Evolutionary conservation across 2,329 filamentous ascomycete species (phyloP).

Genomic region (Phaeosphaeria sp.): DNA sequence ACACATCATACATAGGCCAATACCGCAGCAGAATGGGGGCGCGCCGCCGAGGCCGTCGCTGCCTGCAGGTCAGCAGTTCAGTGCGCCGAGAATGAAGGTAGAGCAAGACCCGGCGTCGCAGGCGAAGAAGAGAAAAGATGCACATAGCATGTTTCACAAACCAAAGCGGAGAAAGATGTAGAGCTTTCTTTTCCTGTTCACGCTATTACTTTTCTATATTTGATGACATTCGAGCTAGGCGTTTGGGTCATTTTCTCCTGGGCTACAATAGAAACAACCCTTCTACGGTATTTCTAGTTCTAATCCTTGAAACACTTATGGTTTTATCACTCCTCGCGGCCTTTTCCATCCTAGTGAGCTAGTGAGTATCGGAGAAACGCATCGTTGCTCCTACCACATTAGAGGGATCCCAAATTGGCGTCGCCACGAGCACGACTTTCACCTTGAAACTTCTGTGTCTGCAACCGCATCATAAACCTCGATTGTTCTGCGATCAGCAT

Average conservation of each 20-base stretch:
- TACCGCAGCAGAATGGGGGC: slow-evolving; percentile 17
- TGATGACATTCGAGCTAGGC: no score
- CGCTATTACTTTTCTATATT: background rate
- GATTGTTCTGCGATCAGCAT: background rate
- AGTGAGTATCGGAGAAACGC: no score
- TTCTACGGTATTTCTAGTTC: no score
- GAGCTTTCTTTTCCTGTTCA: background rate
- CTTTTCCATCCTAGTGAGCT: no score
- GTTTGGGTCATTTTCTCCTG: no score
- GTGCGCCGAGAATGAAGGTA: slow-evolving; percentile 30
- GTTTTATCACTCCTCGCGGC: no score
- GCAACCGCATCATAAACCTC: background rate
- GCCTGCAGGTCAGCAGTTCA: slow-evolving; percentile 38
- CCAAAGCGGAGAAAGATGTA: slow-evolving; percentile 14
- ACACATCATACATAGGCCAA: slow-evolving; percentile 32
- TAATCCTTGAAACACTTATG: no score
- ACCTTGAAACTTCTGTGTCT: background rate
- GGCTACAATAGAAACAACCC: no score
- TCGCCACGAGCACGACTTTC: no score
- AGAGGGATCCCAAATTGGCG: no score
- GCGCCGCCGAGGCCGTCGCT: slow-evolving; percentile 29
- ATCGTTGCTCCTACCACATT: no score
- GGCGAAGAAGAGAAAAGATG: slow-evolving; percentile 8
- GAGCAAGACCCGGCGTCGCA: background rate
- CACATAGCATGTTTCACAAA: slow-evolving; percentile 10